Percentiles rank a stretch among this genome's conserved stretches.
Conservation (phyloP, 2,329 filamentous ascomycete species). For the Cylindrodendrum hubeiense region DNA sequence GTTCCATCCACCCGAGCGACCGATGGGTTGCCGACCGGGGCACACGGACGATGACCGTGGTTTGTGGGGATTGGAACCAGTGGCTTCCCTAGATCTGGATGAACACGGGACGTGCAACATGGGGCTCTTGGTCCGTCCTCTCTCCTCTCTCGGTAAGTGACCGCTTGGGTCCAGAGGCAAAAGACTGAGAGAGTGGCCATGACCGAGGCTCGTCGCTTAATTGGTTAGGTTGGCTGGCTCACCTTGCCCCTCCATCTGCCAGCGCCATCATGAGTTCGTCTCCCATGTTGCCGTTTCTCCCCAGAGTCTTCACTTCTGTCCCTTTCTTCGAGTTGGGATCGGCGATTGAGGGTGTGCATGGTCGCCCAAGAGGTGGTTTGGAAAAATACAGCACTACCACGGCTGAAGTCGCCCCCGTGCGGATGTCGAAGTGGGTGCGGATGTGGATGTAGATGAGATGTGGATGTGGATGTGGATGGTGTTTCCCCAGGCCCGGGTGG, state of each 20-base stretch:
- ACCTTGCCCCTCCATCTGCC: constrained; percentile 8
- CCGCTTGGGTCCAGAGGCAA: background rate
- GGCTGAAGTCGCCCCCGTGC: background rate
- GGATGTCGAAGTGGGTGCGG: background rate
- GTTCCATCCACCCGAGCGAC: constrained; percentile 52
- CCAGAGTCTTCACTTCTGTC: background rate
- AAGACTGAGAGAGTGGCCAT: constrained; percentile 2
- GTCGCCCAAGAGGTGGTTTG: too few relatives aligned
- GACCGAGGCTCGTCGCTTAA: constrained; percentile 20
- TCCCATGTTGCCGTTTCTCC: constrained; percentile 1
- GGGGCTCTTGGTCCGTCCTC: background rate
- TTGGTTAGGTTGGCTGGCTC: constrained; percentile 12
- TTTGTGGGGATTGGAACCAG: constrained; percentile 11
- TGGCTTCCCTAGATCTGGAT: constrained; percentile 10
- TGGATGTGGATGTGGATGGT: constrained; percentile 27
- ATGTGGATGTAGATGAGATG: constrained; percentile 1
- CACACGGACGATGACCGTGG: constrained; percentile 42
- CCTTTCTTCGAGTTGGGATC: background rate
- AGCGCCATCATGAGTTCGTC: constrained; percentile 22
- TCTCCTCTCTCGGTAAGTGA: constrained; percentile 2
- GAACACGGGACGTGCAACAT: constrained; percentile 1
- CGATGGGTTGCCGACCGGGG: constrained; percentile 46
- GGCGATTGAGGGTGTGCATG: too few relatives aligned
- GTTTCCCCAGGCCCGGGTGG: constrained; percentile 41
- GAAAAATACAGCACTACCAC: too few relatives aligned